phyloP scores from a whole-genome alignment of 2,329 filamentous ascomycete species.

The Aspergillus arachidicola region DNA sequence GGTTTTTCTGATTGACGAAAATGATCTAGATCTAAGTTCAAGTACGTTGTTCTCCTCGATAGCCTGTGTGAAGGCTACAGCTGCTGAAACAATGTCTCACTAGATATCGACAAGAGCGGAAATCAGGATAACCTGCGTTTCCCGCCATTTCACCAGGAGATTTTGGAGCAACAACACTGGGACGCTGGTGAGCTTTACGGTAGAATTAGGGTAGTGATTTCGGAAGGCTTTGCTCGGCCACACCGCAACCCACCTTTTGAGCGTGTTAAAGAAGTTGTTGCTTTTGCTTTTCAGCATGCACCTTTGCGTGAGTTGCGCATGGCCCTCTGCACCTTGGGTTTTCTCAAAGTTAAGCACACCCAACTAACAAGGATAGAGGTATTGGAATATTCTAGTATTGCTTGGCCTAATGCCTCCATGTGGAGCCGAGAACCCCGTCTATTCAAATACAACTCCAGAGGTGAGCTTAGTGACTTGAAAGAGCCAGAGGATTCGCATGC shows the following conservation, averaged over 20 bases:
- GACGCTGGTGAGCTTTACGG: constrained; percentile 70
- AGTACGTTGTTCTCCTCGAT: constrained; percentile 29
- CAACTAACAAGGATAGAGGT: constrained; percentile 57
- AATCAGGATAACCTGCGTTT: constrained; percentile 68
- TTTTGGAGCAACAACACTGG: constrained; percentile 72
- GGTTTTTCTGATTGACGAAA: neutral
- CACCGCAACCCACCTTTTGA: constrained; percentile 58
- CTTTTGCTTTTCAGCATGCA: constrained; percentile 84
- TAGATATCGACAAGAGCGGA: constrained; percentile 56
- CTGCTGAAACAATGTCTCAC: constrained; percentile 1
- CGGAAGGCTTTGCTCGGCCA: constrained; percentile 67
- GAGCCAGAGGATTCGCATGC: constrained; percentile 60
- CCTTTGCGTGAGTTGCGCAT: constrained; percentile 63
- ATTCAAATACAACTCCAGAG: constrained; percentile 35
- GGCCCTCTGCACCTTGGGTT: neutral
- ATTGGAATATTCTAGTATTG: constrained; percentile 72
- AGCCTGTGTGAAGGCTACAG: too few species aligned
- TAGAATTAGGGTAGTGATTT: constrained; percentile 74
- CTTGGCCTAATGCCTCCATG: constrained; percentile 77
- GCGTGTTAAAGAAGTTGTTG: constrained; percentile 70
- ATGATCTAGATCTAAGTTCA: constrained; percentile 35
- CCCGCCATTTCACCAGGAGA: constrained; percentile 69
- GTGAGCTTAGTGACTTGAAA: constrained; percentile 39
- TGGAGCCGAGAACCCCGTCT: constrained; percentile 57
- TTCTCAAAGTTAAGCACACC: neutral